Conservation (phyloP, 768 basidiomycete species). For the Daedaleopsis sinensis region DNA sequence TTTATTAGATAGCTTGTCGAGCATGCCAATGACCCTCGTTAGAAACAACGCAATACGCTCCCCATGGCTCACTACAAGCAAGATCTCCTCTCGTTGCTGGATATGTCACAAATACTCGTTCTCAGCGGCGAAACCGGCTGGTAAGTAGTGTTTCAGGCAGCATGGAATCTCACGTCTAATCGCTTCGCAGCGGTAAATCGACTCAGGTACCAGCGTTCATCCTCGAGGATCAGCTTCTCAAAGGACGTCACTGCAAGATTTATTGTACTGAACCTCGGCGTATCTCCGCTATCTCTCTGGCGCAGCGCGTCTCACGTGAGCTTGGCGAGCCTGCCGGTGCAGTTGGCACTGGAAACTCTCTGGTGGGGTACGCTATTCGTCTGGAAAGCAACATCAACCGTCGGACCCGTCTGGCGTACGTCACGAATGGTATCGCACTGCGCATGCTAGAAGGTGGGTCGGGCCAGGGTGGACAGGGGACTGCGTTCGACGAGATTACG, state of each 20-base stretch:
- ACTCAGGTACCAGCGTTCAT: constrained; percentile 96
- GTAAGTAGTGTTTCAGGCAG: constrained; percentile 39
- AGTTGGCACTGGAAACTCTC: constrained; percentile 74
- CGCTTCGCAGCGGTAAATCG: constrained; percentile 78
- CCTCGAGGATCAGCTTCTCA: constrained; percentile 83
- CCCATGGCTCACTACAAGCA: constrained; percentile 87
- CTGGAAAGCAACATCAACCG: constrained; percentile 84
- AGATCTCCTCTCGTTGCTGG: constrained; percentile 69
- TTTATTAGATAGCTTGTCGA: background rate
- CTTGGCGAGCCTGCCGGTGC: constrained; percentile 82
- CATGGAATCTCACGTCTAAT: constrained; percentile 34
- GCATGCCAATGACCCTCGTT: background rate
- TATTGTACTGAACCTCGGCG: constrained; percentile 95
- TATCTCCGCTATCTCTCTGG: constrained; percentile 94
- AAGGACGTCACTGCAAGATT: constrained; percentile 85
- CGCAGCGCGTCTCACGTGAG: constrained; percentile 92
- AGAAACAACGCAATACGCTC: constrained; percentile 76
- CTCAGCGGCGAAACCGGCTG: constrained; percentile 85
- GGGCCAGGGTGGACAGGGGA: constrained; percentile 68
- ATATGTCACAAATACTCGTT: constrained; percentile 81
- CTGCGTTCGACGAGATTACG: constrained; percentile 93
- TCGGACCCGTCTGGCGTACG: constrained; percentile 79
- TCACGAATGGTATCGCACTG: constrained; percentile 93
- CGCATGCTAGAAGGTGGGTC: constrained; percentile 94
- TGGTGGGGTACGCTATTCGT: constrained; percentile 94